Conservation (phyloP, 169 alveolate species). For the Cryptosporidium ubiquitum region DNA sequence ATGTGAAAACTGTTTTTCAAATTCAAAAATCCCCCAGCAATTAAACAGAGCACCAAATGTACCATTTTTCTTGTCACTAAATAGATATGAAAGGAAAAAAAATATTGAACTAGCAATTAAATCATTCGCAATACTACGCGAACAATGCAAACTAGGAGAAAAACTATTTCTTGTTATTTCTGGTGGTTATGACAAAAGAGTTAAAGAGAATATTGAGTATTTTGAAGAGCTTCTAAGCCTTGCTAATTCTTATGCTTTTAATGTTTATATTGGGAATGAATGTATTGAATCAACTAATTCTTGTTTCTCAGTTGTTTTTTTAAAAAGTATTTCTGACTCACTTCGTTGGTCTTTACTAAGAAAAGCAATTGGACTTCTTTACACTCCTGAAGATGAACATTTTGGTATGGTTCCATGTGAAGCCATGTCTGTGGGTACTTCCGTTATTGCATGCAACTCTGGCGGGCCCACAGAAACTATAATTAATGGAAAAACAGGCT, state of each 20-base stretch:
- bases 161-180: conserved; percentile 84
- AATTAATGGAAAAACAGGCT: conserved; percentile 87
- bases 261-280: conserved; percentile 28
- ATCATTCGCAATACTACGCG: conserved; percentile 82
- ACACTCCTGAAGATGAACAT: conserved; percentile 95
- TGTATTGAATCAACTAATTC: conserved; percentile 48
- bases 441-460: conserved; percentile 90
- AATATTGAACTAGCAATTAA: conserved; percentile 87
- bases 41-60: neutral
- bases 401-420: conserved; percentile 96
- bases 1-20: conserved; percentile 74
- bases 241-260: conserved; percentile 70
- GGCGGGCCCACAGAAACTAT: conserved; percentile 95
- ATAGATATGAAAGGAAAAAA: conserved; percentile 91
- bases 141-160: conserved; percentile 50
- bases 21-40: conserved; percentile 25
- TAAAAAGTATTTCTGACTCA: conserved; percentile 84
- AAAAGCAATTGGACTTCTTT: conserved; percentile 86
- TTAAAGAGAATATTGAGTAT: conserved; percentile 87
- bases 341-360: conserved; percentile 83
- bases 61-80: conserved; percentile 83
- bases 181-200: conserved; percentile 92
- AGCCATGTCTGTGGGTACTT: conserved; percentile 89
- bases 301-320: conserved; percentile 81
- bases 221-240: conserved; percentile 79